A percentile compares a stretch with the other conserved stretches of the same genome.
phyloP scores from a whole-genome alignment of 2,329 filamentous ascomycete genomes.

The Sclerotinia nivalis region DNA sequence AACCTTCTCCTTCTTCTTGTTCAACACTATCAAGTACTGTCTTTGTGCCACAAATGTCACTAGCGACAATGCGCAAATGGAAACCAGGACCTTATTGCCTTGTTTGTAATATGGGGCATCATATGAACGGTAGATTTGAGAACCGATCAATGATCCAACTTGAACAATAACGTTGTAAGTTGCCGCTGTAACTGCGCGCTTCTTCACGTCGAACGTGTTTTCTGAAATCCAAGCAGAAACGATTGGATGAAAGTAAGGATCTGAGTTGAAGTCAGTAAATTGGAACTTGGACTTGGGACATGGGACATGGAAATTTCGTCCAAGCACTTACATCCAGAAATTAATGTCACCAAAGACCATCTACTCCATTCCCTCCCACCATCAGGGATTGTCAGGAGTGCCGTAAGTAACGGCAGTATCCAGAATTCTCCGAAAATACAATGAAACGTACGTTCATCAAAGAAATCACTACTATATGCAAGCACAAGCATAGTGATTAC shows the following conservation, averaged over 20 bases:
- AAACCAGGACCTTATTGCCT: slow-evolving; percentile 57
- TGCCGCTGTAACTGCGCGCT: slow-evolving; percentile 61
- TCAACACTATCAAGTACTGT: slow-evolving; percentile 48
- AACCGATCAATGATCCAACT: slow-evolving; percentile 42
- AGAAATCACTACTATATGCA: slow-evolving; percentile 49
- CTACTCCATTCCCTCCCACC: slow-evolving; percentile 31
- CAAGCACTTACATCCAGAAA: slow-evolving; percentile 28
- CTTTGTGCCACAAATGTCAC: slow-evolving; percentile 48
- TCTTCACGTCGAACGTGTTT: slow-evolving; percentile 63
- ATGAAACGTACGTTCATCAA: slow-evolving; percentile 43
- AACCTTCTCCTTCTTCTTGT: slow-evolving; percentile 50
- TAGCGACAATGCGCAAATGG: slow-evolving; percentile 48
- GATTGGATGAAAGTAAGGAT: slow-evolving; percentile 44
- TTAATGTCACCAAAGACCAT: slow-evolving; percentile 28
- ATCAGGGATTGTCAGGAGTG: slow-evolving; percentile 17
- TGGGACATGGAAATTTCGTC: slow-evolving; percentile 15
- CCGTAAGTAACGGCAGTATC: slow-evolving; percentile 43
- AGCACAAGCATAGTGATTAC: slow-evolving; percentile 44
- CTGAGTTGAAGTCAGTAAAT: not conserved
- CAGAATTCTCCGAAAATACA: slow-evolving; percentile 44
- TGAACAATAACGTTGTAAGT: slow-evolving; percentile 60
- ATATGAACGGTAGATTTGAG: slow-evolving; percentile 46
- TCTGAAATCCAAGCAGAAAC: slow-evolving; percentile 52
- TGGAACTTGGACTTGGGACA: slow-evolving; percentile 4
- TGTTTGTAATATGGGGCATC: slow-evolving; percentile 53